A percentile compares a stretch with the other conserved stretches of the same genome.
These are phyloP conservation scores for Neurospora africana DNA, from an alignment of 495 filamentous ascomycete genomes.

Conservation along the genomic window DNA sequence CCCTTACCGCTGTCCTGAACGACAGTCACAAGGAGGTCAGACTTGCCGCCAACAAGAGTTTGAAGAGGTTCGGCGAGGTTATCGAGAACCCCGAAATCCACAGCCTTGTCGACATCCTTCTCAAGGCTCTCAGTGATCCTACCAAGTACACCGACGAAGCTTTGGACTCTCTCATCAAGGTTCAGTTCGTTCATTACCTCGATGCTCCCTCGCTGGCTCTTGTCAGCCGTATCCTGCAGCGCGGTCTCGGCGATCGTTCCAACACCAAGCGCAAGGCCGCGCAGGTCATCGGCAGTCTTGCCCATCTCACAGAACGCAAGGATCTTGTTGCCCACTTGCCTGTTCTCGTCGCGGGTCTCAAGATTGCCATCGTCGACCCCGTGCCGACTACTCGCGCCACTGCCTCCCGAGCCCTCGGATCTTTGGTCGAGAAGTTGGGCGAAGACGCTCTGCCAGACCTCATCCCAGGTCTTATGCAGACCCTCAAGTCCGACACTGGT, in stretches of 20 bases:
- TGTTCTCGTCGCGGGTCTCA: slow-evolving; percentile 82
- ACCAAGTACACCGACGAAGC: slow-evolving; percentile 97
- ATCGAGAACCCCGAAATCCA: slow-evolving; percentile 97
- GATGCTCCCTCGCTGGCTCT: slow-evolving; percentile 92
- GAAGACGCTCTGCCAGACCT: slow-evolving; percentile 95
- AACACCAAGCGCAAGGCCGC: slow-evolving; percentile 90
- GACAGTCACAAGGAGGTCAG: slow-evolving; percentile 98
- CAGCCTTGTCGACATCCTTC: slow-evolving; percentile 72
- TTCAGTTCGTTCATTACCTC: slow-evolving; percentile 90
- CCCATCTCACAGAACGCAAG: slow-evolving; percentile 92
- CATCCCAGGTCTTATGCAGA: slow-evolving; percentile 93
- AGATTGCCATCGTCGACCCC: slow-evolving; percentile 82
- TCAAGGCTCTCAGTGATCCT: slow-evolving; percentile 94
- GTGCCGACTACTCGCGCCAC: slow-evolving; percentile 96
- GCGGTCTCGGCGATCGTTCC: slow-evolving; percentile 80
- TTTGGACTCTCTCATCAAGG: slow-evolving; percentile 86
- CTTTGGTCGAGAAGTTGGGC: slow-evolving; percentile 90
- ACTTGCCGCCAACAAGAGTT: slow-evolving; percentile 79
- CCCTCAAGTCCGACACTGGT: slow-evolving; percentile 92
- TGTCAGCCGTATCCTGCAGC: slow-evolving; percentile 88
- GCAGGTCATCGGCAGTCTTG: slow-evolving; percentile 93
- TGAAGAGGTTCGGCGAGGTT: slow-evolving; percentile 96
- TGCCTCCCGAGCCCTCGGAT: slow-evolving; percentile 90
- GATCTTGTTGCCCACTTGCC: slow-evolving; percentile 87
- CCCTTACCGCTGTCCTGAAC: slow-evolving; percentile 83